Evolutionary conservation across 2,329 filamentous ascomycete species (phyloP), one percentile per base, ranked within the genome.

Genomic region (Neofusicoccum cordaticola): DNA sequence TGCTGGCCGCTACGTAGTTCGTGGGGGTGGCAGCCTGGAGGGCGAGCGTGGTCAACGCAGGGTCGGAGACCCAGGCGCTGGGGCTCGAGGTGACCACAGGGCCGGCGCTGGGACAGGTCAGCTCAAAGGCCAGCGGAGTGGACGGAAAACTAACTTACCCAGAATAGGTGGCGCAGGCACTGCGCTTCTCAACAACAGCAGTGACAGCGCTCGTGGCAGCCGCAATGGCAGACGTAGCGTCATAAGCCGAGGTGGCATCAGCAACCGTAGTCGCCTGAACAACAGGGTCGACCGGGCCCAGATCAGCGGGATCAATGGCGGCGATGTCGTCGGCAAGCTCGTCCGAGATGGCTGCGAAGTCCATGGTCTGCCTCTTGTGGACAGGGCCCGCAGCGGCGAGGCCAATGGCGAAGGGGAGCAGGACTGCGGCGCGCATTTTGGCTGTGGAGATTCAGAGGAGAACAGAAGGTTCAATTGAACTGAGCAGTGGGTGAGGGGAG

Each of bases 1-100:
- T 47, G 19, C 60, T 52, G 9, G 57, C 63, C 12, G 57, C 56
- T 3, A 42, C 60, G 31, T 67, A 68, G 41, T 64, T 66, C 13
- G 66, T 11, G 11, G 67, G 67, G 4, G 47, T 34, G 6, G 47
- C 42, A n/a, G 64, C 61, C 4, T 35, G 13, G 22, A 35, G 12
- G 8, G 62, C 62, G 11, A 42, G 48, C n/a, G 11, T 42, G 13
- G 61, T 63, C 37, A 63, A 15, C 8, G 22, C 12, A 19, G 39
- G 15, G 13, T 52, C 48, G 7, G 17, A 44, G 13, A 63, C 47
- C 61, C 61, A 63, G 6, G 12, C 61, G 13, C 61, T 63, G 39
- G 47, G 47, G 22, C 13, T 19, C 4, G 37, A 8, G 15, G 61
- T 44, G 35, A 63, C 61, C 7, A 63, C 61, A 6, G 61, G 61